A percentile compares a stretch with the other conserved stretches of the same genome.
phyloP scores from a whole-genome alignment of 257 asterid species.

The Catharanthus roseus region DNA sequence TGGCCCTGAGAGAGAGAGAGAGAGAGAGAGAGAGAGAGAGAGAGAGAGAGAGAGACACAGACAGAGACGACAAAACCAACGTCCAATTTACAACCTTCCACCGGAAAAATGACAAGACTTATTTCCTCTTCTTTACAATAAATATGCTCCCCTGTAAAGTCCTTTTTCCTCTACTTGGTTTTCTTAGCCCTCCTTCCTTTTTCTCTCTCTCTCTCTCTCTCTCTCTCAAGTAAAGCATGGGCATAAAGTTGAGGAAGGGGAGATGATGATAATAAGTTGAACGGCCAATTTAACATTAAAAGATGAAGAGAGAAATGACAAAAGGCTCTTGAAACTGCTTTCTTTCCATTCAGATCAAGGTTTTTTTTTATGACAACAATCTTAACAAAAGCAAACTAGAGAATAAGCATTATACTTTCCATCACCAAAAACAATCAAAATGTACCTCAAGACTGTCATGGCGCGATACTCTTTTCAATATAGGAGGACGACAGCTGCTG shows the following conservation, averaged over 20 bases:
- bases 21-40: too few relatives aligned
- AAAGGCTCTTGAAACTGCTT: not conserved
- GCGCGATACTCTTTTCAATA: not conserved
- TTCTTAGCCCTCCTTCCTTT: too few relatives aligned
- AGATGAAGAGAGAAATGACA: not conserved
- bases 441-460: not conserved
- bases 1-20: too few relatives aligned
- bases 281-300: not conserved
- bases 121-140: not conserved
- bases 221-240: too few relatives aligned
- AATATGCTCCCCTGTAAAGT: conserved; percentile 1
- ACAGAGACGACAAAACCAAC: conserved; percentile 17
- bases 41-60: not conserved
- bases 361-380: not conserved
- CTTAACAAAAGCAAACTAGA: not conserved
- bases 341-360: not conserved
- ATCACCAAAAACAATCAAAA: not conserved
- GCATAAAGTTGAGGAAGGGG: too few relatives aligned
- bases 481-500: not conserved
- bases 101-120: conserved; percentile 19
- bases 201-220: too few relatives aligned
- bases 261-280: not conserved
- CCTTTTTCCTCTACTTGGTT: conserved; percentile 1
- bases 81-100: conserved; percentile 34
- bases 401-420: not conserved